Evolutionary conservation across 1,139 yeast genomes (phyloP), one percentile per base, ranked within the genome.

Genomic region (Yamadazyma atlantica): DNA sequence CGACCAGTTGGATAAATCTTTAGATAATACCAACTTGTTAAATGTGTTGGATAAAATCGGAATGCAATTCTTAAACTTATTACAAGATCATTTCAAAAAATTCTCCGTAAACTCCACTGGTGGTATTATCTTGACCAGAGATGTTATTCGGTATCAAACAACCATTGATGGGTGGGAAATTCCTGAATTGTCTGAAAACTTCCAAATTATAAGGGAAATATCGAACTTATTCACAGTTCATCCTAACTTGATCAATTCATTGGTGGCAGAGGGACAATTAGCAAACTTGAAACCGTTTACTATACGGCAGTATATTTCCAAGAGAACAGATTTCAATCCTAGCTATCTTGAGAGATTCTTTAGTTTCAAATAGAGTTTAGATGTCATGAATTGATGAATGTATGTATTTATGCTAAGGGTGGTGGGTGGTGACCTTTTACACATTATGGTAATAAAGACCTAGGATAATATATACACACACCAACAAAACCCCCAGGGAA

Each of bases 191-290:
- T 70, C 82, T n/a, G 85, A 80, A 29, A 75, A 78, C 38, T 88
- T 85, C 63, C 80, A 78, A 35, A 69, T 88, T 9, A 64, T 90
- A 45, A 81, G 88, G 54, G 96, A 89, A 48, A 78, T 90, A 43
- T 90, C 94, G 27, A 88, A 87, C 53, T 66, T 90, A 46, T 90
- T 83, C 57, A 85, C 95, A 0, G 95, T 87, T 11, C 89, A 83
- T 54, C 66, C 73, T 8, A 66, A 66, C 37, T 76, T 87, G 50
- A 69, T 90, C 43, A 82, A 81, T 46, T 85, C 95, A 1, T 73
- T 90, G 54, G 80, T 90, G 2, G 79, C 85, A 32, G 96, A 89
- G 50, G 95, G 96, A 2, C 86, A 82, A 51, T 67, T 90, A 46
- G 81, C 83, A 1, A 75, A 70, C 40, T 71, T 90, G 55, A 84